Evolutionary conservation across 345 rosid species (phyloP), one percentile per base, ranked within the genome.

Genomic region (Erucastrum elatum): DNA sequence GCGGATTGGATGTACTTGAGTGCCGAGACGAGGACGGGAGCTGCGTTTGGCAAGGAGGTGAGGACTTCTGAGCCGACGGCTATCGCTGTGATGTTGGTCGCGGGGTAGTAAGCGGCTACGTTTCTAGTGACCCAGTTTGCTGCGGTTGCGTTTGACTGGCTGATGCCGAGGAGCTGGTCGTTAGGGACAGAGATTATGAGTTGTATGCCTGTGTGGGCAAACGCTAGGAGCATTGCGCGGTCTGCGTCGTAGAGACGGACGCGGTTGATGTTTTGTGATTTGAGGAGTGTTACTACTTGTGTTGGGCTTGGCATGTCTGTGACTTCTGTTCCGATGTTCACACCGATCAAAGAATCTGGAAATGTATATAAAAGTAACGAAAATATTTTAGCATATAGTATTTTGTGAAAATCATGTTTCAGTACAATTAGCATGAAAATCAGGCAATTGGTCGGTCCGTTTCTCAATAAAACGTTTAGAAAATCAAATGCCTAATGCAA

Each of bases 61-160:
- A 96, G 71, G 76, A 96, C 91, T 85, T 96, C 97, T 0, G 96
- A 90, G 12, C 99, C 99, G 29, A 93, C 95, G 1, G 97, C 93
- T 8, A 96, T 88, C 10, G 90, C 77, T 2, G 99, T 93, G 77
- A 96, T 96, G 86, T 91, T 93, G 78, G 99, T 91, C 5, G 96
- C 90, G 6, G 99, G 99, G 78, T 87, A 89, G 75, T 96, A 90
- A 35, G 95, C 89, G 16, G 90, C 77, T 5, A 96, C 87, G 83
- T 91, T 93, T 51, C 92, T 92, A 17, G 92, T 82, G 66, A 96
- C 94, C 99, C 99, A 96, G 72, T 93, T 91, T 30, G 95, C 99
- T 61, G 99, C 98, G 0, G 98, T 93, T 56, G 95, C 94, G 84
- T 96, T 96, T 55, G 99, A 96, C 75, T 91, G 97, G 80, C 99